Evolutionary conservation across 2,329 filamentous ascomycete genomes (phyloP), one percentile per base, ranked within the genome.

Genomic region (Aureobasidium leucospermi): DNA sequence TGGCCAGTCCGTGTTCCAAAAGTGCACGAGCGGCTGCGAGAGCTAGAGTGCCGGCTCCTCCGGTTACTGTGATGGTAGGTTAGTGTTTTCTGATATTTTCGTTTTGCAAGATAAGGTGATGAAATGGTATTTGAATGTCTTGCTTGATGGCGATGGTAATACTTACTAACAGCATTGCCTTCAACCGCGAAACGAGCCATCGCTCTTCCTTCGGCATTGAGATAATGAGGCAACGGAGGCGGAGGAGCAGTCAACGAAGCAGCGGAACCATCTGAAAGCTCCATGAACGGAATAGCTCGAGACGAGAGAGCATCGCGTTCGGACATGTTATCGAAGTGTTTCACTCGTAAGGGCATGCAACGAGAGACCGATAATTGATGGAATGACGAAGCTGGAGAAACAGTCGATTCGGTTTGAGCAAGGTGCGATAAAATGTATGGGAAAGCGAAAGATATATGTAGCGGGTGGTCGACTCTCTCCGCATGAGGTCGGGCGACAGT

Each of bases 11-110:
- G 66, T 89, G 86, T 70, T 89, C 85, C 39, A 89, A 83, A 19
- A 90, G 78, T 1, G 86, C 86, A 47, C 78, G 74, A 1, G 81
- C 81, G 31, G 80, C 78, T 59, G 78, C 76, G 8, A 85, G 75
- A 6, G 83, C 85, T 0, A 88, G 75, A 10, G 80, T 84, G 4
- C 87, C 87, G 13, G 84, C 81, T 34, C 86, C 86, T 16, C 86
- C 86, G 0, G 86, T 88, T 11, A 89, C 79, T 78, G n/a, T 41
- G 2, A 16, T 4, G 2, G 10, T 55, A 28, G 34, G n/a, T 34
- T 2, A 15, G 39, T 3, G 3, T 15, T 34, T 2, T 6, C 10
- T 23, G 2, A 13, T 16, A 3, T 28, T 11, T 15, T 4, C 13
- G 11, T 13, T 15, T 16, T 13, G 19, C 10, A 2, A 23, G 6